Base-by-base conservation (phyloP, 2,329 filamentous ascomycete species). In the Camptophora hylomeconis region DNA sequence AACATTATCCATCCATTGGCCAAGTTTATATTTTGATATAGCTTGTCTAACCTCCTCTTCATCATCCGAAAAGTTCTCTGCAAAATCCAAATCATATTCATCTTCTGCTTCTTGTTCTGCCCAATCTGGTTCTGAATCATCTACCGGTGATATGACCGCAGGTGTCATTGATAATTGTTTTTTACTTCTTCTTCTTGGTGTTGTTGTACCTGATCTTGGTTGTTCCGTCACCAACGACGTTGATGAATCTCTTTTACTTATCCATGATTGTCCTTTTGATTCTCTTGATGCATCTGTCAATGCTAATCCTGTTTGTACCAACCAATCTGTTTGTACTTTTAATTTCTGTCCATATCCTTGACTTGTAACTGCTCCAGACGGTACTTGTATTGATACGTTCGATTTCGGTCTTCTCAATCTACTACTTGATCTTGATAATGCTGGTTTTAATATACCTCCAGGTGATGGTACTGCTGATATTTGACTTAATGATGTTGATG, bases 241-340 rank as follows among this genome's bases (percentile, higher is more conserved):
- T 1, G 62, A 65, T 36, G 62, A 69, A 37, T 68, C 63, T 15
- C 67, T 56, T 28, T 69, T 63, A 3, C 58, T 55, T 3, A 74
- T 56, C 70, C 70, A 75, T 31, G 63, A 64, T 44, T 74, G 69
- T n/a, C 71, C 71, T 40, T 75, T 74, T 33, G 63, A 62, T 40
- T 75, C 69, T 20, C 69, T 56, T 4, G 68, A 63, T 12, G 69
- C 61, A 4, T 65, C 63, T 2, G 69, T 64, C 4, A 74, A 63
- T 0, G 63, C 61, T 5, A 69, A 57, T 3, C 68, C 68, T 0
- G 70, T 65, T 29, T 70, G 65, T 24, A 71, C 61, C 30, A 75
- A 54, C 71, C 71, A 75, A 25, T 41, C 29, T 18, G 40, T 26
- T 17, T 31, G 7, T 14, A 28, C 20, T 15, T 30, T 7, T 11